Percentiles rank a stretch among this genome's conserved stretches.
Conservation (phyloP, 2,329 filamentous ascomycete species). For the Chalaropsis thielavioides region DNA sequence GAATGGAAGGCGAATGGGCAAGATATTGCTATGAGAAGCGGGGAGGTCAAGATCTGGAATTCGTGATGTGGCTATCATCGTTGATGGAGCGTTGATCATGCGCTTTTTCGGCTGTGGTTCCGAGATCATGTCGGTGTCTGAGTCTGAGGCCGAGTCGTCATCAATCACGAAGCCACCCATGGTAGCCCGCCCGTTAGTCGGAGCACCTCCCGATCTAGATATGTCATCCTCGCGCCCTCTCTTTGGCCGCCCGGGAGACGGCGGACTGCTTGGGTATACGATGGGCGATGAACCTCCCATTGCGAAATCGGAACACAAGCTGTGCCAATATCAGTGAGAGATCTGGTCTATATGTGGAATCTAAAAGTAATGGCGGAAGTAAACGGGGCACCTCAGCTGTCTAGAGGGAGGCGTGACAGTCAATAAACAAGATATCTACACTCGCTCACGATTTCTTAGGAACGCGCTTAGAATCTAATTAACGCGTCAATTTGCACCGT, state of each 20-base stretch:
- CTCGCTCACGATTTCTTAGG: neutral
- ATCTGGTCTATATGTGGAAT: neutral
- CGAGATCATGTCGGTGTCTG: constrained; percentile 4
- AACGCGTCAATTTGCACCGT: neutral
- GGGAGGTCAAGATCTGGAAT: constrained; percentile 5
- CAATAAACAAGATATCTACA: neutral
- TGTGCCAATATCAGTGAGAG: neutral
- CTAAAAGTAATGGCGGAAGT: neutral
- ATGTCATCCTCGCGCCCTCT: constrained; percentile 15
- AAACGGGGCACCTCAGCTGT: too few species aligned
- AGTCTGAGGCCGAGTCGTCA: constrained; percentile 15
- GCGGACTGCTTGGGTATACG: constrained; percentile 17
- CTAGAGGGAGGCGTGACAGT: neutral
- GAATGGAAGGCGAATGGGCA: neutral
- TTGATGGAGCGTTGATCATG: constrained; percentile 9
- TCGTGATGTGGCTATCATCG: neutral
- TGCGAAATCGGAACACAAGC: neutral
- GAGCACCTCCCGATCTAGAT: neutral
- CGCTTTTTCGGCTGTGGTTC: constrained; percentile 14
- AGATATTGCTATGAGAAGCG: neutral
- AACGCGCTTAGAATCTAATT: constrained; percentile 12
- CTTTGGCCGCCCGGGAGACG: constrained; percentile 15
- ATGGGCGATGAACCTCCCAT: constrained; percentile 17
- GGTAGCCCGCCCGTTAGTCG: neutral
- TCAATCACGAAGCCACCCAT: constrained; percentile 19